phyloP scores from a whole-genome alignment of 768 basidiomycete species.

The Pleurotus eryngii region DNA sequence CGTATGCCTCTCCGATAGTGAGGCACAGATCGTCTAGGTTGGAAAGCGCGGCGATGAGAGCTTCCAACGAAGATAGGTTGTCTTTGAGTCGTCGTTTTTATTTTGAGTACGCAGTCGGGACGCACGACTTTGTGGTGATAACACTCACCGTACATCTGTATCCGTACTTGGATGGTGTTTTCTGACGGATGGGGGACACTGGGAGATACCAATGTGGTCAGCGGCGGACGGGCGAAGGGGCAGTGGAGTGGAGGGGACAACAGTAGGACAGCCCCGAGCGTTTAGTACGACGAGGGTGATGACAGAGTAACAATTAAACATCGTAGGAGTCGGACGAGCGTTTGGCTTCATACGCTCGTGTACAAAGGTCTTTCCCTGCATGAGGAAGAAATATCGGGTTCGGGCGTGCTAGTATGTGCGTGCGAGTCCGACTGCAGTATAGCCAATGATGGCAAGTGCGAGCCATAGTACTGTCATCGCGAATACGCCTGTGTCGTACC shows the following conservation, averaged over 20 bases:
- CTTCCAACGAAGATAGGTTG: constrained; percentile 78
- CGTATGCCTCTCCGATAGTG: constrained; percentile 68
- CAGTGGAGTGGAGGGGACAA: too few species aligned
- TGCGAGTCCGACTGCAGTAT: too few species aligned
- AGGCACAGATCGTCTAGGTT: constrained; percentile 77
- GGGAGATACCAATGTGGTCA: constrained; percentile 8
- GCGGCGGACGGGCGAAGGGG: too few species aligned
- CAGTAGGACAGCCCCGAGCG: too few species aligned
- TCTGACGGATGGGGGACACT: constrained; percentile 97
- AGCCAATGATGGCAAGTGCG: too few species aligned
- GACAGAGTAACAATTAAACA: too few species aligned
- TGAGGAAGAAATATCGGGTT: too few species aligned
- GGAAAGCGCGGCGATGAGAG: constrained; percentile 70
- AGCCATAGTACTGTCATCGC: background rate
- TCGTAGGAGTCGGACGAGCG: too few species aligned
- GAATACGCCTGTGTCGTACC: background rate
- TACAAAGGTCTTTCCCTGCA: too few species aligned
- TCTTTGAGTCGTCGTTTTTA: constrained; percentile 43
- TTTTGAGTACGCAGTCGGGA: background rate
- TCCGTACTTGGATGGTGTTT: constrained; percentile 92
- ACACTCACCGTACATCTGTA: constrained; percentile 96
- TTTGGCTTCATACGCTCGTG: too few species aligned
- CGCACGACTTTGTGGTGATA: background rate
- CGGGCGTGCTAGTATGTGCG: too few species aligned
- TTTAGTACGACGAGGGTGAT: too few species aligned